Evolutionary conservation across 495 filamentous ascomycete genomes (phyloP).

Genomic region (Hyaloscypha bicolor): DNA sequence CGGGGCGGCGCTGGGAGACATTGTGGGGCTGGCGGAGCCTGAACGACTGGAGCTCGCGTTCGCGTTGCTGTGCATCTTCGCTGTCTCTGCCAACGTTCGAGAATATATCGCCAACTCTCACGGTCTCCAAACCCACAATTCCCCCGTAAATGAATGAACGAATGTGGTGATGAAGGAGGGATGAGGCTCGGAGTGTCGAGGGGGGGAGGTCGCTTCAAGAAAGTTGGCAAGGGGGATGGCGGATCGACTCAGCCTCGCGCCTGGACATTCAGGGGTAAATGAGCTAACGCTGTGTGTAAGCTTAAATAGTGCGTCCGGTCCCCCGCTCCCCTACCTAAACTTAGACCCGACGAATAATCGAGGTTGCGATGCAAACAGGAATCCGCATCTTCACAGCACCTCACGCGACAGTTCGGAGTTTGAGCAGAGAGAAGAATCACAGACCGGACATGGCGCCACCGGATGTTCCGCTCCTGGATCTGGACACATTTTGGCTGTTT

Average conservation of each 20-base stretch:
- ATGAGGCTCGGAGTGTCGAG: neutral
- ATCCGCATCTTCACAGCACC: neutral
- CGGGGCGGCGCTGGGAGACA: neutral
- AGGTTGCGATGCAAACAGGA: neutral
- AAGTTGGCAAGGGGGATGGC: neutral
- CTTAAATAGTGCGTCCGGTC: neutral
- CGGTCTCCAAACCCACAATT: neutral
- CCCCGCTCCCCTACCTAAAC: neutral
- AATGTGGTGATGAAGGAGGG: neutral
- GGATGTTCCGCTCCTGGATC: neutral
- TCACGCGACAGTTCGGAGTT: neutral
- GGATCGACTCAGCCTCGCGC: neutral
- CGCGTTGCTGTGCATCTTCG: neutral
- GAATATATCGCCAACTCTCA: neutral
- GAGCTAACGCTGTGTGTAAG: neutral
- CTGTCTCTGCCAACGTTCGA: neutral
- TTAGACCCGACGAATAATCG: neutral
- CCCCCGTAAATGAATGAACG: slow-evolving; percentile 1
- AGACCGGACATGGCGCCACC: neutral
- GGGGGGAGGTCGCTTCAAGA: neutral
- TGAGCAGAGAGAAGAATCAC: neutral
- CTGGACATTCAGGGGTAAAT: neutral
- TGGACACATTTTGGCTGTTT: neutral
- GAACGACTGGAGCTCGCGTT: neutral
- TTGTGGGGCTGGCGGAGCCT: neutral